Base-by-base conservation (phyloP, 306 rosid species). In the Echinosophora koreensis region DNA sequence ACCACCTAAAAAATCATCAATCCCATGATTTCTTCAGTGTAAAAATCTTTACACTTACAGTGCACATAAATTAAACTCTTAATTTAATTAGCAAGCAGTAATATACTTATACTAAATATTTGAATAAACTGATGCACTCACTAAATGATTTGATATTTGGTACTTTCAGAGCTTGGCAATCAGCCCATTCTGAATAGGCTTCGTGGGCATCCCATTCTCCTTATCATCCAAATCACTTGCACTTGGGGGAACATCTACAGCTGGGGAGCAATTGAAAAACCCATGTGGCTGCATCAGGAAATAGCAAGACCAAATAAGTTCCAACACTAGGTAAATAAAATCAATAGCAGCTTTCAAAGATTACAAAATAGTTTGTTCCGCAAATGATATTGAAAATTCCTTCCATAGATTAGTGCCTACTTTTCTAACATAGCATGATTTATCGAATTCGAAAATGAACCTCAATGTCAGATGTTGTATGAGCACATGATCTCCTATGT, bases 191-290 rank as follows among this genome's bases (percentile, higher is more conserved):
- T 78, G 94, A 63, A 77, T 78, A 11, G 95, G 89, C 88, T 92
- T 92, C 18, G 86, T 41, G 3, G 89, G 55, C 54, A 91, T 71
- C 18, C 69, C 93, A 79, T 57, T 86, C 44, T 92, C 94, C 74
- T 89, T 86, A 27, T 83, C 85, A 47, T 92, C 97, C 87, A 80
- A 77, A 73, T 92, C 95, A 64, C 85, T 73, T 46, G 86, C 54
- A 71, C 81, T 77, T 3, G 93, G 97, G 9, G 94, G 97, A 57
- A 89, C 91, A 52, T 92, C 94, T 62, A 89, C 87, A 0, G 97
- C 92, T 1, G 92, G 85, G 17, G 94, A 91, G 89, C 88, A 83
- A 37, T 89, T 91, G 70, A 89, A 91, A 88, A 91, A 91, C 6
- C 94, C 97, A 77, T 91, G 93, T 39, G 94, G 95, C 95, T 87